Base-by-base conservation (phyloP, 306 rosid species). In the Castanopsis chinensis region DNA sequence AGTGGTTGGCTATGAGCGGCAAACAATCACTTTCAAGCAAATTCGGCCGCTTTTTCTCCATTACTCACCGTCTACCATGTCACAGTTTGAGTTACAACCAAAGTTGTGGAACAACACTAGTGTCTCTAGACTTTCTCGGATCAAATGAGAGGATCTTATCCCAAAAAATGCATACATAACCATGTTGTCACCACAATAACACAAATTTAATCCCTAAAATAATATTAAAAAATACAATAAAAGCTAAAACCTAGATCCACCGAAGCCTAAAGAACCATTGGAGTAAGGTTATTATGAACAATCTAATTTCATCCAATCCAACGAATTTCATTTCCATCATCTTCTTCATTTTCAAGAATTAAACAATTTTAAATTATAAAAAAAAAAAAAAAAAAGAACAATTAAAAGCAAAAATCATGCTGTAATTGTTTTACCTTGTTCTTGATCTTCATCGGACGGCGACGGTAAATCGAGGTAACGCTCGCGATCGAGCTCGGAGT, bases 401-500 rank as follows among this genome's bases (percentile, higher is more conserved):
- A 35, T 3, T 5, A 3, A 10, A 69, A 72, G 51, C 55, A n/a
- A 19, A 67, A 19, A 20, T 25, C 52, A 37, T 15, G 8, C 12
- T 3, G 63, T 11, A 27, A 14, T 23, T 23, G 28, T 17, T 60
- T 71, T 88, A 93, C 98, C 98, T 87, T 82, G 89, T 54, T 81
- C 86, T 52, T 76, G 87, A 21, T 84, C 80, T 4, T 82, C 81
- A 8, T 80, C 17, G 23, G 89, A 72, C 35, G 87, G 78, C 0
- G 88, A 76, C 56, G 93, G 93, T 41, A 93, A 88, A 86, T 93
- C 98, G 79, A 88, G 97, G 85, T 88, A 93, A 9, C 97, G 91
- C 28, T 88, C 88, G 72, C 75, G 79, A 79, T 91, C 92, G 6
- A 93, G 90, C 82, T 89, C 86, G 5, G 83, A 71, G 72, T 86